A percentile compares a stretch with the other conserved stretches of the same genome.
These are phyloP conservation scores for Maudiozyma bulderi DNA, from an alignment of 805 yeast genomes.

Conservation along the genomic window DNA sequence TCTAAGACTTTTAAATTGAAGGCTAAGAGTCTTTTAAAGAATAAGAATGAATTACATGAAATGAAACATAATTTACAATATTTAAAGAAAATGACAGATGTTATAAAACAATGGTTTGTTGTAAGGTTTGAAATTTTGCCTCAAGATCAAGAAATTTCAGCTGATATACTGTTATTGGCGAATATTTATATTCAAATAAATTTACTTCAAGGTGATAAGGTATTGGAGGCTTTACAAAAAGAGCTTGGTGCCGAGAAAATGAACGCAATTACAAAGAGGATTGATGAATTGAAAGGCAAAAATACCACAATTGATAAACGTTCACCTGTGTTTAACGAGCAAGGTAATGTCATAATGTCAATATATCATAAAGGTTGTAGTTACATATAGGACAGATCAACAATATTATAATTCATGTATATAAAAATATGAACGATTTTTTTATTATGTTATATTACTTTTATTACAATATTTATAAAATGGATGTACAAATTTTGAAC, in stretches of 20 bases:
- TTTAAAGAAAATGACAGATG: constrained; percentile 10
- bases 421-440: neutral
- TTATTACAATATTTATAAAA: too few species aligned
- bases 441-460: too few species aligned
- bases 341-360: constrained; percentile 24
- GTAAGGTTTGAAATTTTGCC: constrained; percentile 4
- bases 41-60: constrained; percentile 15
- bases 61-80: constrained; percentile 16
- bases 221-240: constrained; percentile 10
- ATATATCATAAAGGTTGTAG: constrained; percentile 8
- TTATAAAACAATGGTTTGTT: constrained; percentile 16
- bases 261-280: constrained; percentile 3
- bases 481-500: too few species aligned
- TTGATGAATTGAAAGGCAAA: constrained; percentile 4
- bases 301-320: constrained; percentile 1
- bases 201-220: constrained; percentile 18
- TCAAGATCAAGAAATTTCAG: constrained; percentile 6
- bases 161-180: constrained; percentile 20
- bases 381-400: too few species aligned
- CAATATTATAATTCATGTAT: neutral
- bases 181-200: constrained; percentile 18
- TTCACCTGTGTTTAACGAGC: constrained; percentile 18
- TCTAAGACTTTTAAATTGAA: constrained; percentile 23
- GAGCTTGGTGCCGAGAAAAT: constrained; percentile 9
- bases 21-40: constrained; percentile 14